Conservation (phyloP, 768 basidiomycete genomes). For the Phylloporus arenicola region DNA sequence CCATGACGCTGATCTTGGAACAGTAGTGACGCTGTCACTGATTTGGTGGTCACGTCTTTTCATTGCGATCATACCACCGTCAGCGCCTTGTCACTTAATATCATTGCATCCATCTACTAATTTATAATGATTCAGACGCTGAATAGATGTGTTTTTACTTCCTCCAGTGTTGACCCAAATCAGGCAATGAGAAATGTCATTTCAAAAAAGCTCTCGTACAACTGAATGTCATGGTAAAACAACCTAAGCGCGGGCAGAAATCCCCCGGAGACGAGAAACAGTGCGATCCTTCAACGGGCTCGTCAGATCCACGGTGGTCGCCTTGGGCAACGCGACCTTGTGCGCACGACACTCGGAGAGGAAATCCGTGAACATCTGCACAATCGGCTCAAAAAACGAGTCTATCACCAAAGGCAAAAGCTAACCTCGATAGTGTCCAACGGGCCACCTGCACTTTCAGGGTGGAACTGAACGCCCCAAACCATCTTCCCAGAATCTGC, state of each 20-base stretch:
- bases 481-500: slow-evolving; percentile 81
- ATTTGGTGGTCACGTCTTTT: slow-evolving; percentile 7
- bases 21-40: background rate
- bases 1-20: background rate
- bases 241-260: slow-evolving; percentile 28
- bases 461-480: slow-evolving; percentile 99
- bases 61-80: too few species aligned
- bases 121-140: too few species aligned
- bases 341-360: slow-evolving; percentile 69
- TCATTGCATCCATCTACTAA: too few species aligned
- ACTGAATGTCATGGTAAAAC: background rate
- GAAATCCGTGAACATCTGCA: slow-evolving; percentile 92
- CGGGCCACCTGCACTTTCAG: slow-evolving; percentile 97
- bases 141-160: too few species aligned
- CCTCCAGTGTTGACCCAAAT: slow-evolving; percentile 5
- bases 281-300: slow-evolving; percentile 17
- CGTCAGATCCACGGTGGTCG: slow-evolving; percentile 11
- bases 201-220: slow-evolving; percentile 12
- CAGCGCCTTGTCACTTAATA: too few species aligned
- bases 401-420: background rate
- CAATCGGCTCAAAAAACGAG: background rate
- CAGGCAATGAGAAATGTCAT: slow-evolving; percentile 5
- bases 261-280: slow-evolving; percentile 14
- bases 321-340: slow-evolving; percentile 34
- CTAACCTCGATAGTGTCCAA: slow-evolving; percentile 94